Evolutionary conservation across 2,329 filamentous ascomycete species (phyloP).

Genomic region (Fusarium oxysporum): DNA sequence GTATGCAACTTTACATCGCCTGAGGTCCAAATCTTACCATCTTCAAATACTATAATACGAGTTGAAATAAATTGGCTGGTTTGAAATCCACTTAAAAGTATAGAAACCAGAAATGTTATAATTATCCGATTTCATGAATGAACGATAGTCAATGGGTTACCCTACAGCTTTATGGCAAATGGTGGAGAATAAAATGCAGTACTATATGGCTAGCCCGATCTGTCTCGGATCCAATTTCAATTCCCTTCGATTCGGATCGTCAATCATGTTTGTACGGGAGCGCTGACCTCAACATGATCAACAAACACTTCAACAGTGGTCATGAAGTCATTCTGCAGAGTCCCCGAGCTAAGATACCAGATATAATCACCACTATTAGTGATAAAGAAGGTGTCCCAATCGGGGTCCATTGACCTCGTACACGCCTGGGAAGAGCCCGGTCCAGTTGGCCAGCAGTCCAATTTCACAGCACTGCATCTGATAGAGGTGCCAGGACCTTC

Average conservation of each 20-base stretch:
- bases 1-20: too few species aligned
- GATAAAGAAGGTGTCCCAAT: neutral
- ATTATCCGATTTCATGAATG: too few species aligned
- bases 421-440: neutral
- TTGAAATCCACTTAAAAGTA: too few species aligned
- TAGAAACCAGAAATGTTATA: too few species aligned
- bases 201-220: neutral
- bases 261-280: neutral
- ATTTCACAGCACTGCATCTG: neutral
- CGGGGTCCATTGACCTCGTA: neutral
- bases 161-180: neutral
- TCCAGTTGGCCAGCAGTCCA: neutral
- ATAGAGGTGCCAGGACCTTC: neutral
- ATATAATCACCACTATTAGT: fast-evolving
- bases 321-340: neutral
- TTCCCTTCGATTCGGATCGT: neutral
- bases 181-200: neutral
- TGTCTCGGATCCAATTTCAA: neutral
- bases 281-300: neutral
- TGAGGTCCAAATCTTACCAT: too few species aligned
- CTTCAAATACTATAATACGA: too few species aligned
- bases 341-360: neutral
- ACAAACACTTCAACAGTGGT: neutral
- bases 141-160: neutral
- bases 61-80: too few species aligned